Percentiles rank a stretch among this genome's conserved stretches.
phyloP scores from a whole-genome alignment of 2,329 filamentous ascomycete species.

The Curvularia lunata region DNA sequence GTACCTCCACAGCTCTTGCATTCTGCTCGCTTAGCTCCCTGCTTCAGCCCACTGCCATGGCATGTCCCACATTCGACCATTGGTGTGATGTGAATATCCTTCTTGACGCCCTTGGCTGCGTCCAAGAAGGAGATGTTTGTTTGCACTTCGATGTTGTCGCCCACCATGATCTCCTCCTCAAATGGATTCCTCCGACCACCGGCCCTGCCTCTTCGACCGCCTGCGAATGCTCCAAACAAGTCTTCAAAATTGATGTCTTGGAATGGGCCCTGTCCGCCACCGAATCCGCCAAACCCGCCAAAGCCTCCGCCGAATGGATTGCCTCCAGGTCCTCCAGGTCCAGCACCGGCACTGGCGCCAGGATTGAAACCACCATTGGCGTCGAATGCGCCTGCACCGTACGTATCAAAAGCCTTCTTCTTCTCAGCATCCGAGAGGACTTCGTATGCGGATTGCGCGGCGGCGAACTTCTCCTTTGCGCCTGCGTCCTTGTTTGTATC shows the following conservation, averaged over 20 bases:
- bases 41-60: conserved; percentile 81
- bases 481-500: conserved; percentile 94
- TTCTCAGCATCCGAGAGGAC: conserved; percentile 91
- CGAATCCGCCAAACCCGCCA: conserved; percentile 54
- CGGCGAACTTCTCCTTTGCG: conserved; percentile 94
- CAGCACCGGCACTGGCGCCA: conserved; percentile 63
- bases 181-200: conserved; percentile 70
- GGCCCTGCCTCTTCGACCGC: conserved; percentile 57
- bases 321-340: conserved; percentile 63
- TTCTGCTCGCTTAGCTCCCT: conserved; percentile 72
- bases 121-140: conserved; percentile 95
- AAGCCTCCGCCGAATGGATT: conserved; percentile 63
- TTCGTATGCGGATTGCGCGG: conserved; percentile 94
- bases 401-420: conserved; percentile 89
- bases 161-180: conserved; percentile 82
- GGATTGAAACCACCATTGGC: conserved; percentile 78
- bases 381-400: conserved; percentile 78
- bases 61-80: conserved; percentile 83
- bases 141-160: conserved; percentile 95
- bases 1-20: conserved; percentile 87
- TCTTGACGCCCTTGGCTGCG: conserved; percentile 86
- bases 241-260: conserved; percentile 95
- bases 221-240: conserved; percentile 85
- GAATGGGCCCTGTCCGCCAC: conserved; percentile 61
- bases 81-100: conserved; percentile 87